Base-by-base conservation (phyloP, 768 basidiomycete species). In the Xanthoconium stramineum region DNA sequence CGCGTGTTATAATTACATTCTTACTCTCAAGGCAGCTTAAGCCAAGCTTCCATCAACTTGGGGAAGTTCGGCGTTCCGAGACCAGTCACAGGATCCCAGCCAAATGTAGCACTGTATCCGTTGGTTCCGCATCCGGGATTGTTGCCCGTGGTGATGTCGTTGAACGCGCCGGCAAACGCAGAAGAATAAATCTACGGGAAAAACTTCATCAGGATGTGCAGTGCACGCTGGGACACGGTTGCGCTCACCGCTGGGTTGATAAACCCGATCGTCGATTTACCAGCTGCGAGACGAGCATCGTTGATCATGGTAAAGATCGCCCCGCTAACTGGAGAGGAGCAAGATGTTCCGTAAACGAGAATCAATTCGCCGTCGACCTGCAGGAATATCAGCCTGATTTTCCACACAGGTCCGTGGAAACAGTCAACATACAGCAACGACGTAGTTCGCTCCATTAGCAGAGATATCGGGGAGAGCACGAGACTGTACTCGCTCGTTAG, bases 51-150 rank as follows among this genome's bases (percentile, higher is more conserved):
- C 36, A 79, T 64, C 53, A 88, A 68, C 55, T 76, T 77, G 46
- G 73, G 62, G 66, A 84, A 87, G 61, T 85, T 78, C 24, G 68
- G 72, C 6, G 72, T 73, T 14, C 73, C 72, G 1, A 70, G 57
- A 17, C 73, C 73, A 1, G 72, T 73, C 46, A 74, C 72, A n/a
- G 72, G 72, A 44, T 70, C 67, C 65, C 65, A 71, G 1, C 69
- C 67, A 5, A 33, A 15, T 1, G 62, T 59, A 8, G 68, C 64
- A n/a, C 53, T 62, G 57, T 56, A 71, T 14, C 72, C 69, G 1
- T 45, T 42, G 6, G 71, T 69, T 20, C 65, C 62, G 7, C 71
- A 71, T 9, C 69, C 67, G 0, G 69, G 66, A 33, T 33, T 33
- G 33, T 33, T 11, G 6, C 33, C 33, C 33, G 39, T 70, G 1